Evolutionary conservation across 306 rosid genomes (phyloP).

Genomic region (Acacia confusa): DNA sequence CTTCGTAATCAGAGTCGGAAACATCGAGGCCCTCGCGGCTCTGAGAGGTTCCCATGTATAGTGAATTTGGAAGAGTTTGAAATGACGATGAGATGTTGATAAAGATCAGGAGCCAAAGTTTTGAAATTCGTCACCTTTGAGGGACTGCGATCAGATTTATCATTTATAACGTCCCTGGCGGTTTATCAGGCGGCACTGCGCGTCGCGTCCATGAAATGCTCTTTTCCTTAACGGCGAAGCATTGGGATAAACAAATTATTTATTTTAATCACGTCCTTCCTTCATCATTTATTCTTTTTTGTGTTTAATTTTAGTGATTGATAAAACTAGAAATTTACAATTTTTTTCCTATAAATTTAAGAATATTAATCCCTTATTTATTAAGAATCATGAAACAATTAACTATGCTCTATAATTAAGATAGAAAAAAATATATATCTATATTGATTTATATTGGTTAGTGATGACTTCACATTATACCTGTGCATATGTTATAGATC

Average conservation of each 20-base stretch:
- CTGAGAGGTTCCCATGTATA: slow-evolving; percentile 69
- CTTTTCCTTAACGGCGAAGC: neutral
- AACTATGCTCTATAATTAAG: too few species aligned
- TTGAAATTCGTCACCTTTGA: neutral
- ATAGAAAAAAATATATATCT: too few species aligned
- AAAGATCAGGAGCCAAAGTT: neutral
- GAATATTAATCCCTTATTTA: too few species aligned
- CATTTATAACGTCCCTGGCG: slow-evolving; percentile 20
- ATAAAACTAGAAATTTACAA: too few species aligned
- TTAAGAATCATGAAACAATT: too few species aligned
- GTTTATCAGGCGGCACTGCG: neutral
- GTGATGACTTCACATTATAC: too few species aligned
- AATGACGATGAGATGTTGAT: neutral
- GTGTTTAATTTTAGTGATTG: too few species aligned
- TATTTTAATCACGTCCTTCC: too few species aligned
- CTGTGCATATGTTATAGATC: too few species aligned
- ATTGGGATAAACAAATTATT: neutral
- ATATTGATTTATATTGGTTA: too few species aligned
- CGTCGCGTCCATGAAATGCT: slow-evolving; percentile 35
- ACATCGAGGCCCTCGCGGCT: slow-evolving; percentile 77
- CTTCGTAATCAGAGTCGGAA: slow-evolving; percentile 56
- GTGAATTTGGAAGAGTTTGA: neutral
- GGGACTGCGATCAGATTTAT: slow-evolving; percentile 1
- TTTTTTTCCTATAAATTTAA: too few species aligned
- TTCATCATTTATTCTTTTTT: too few species aligned